Evolutionary conservation across 192 early-diverging fungal genomes (phyloP), one percentile per base, ranked within the genome.

Genomic region (Entophlyctis helioformis): DNA sequence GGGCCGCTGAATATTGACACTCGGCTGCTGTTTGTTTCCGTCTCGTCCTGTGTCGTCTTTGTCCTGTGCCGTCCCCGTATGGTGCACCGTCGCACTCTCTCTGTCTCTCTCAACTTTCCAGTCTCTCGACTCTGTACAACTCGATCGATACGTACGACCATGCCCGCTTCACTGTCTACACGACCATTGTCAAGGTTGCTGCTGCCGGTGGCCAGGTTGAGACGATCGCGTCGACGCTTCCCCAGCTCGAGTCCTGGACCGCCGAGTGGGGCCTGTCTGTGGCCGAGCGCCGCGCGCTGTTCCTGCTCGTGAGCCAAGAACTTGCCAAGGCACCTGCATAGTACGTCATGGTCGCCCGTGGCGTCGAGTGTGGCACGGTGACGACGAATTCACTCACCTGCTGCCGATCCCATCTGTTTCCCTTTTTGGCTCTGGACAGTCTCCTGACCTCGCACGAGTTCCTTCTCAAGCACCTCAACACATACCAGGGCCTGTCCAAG

Each of bases 51-150:
- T 34, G 9, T 34, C 33, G 9, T 34, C 15, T 8, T 34, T 15
- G 58, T 53, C 0, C 40, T 66, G 7, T 48, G 48, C 2, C n/a
- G 37, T 7, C 27, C 33, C 18, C 36, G 13, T 20, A 5, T 22
- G 18, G 46, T 38, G 27, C 36, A 43, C 22, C 29, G 32, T 25
- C 39, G 6, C 37, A 13, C 26, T 39, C 35, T 36, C 19, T 33
- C 56, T 9, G 31, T 25, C 11, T 40, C 38, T 31, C 16, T 34
- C 22, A 35, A 34, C 42, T 42, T 39, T 32, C 2, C 51, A 84
- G 81, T 37, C 71, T 83, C 5, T 67, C 71, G 54, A 91, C 87
- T 69, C 69, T 93, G 42, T 96, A 86, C 75, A 92, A 91, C 65
- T 69, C 80, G 44, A 64, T 85, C 25, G 72, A 73, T 32, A 56